Evolutionary conservation across 2,329 filamentous ascomycete species (phyloP), one percentile per base, ranked within the genome.

Genomic region (Ceratocystis albifundus): DNA sequence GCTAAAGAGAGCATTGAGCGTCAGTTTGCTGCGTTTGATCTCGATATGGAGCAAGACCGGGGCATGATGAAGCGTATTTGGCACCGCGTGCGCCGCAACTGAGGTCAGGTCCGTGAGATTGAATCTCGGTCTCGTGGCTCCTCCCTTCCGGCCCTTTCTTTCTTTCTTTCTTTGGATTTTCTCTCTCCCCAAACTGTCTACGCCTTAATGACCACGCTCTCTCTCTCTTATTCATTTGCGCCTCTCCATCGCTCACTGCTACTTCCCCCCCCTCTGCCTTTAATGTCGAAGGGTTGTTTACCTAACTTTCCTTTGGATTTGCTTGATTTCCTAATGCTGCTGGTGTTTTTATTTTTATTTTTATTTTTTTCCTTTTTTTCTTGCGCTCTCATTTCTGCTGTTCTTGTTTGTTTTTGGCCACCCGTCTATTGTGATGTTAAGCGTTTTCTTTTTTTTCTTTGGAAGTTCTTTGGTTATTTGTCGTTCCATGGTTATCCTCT

Each of bases 31-130:
- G 79, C 80, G 22, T 76, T 84, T 48, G 82, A 85, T 68, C 78
- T 80, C 67, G 82, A 75, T 78, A 76, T 72, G 55, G 74, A 72
- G 30, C 75, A 79, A 66, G 83, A 85, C 66, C 78, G 77, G 62
- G 79, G 81, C 3, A 78, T 84, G 2, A 80, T 87, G 72, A 86
- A 83, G 76, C 80, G 84, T 64, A 78, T 88, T 66, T 88, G 85
- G 84, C 84, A 87, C 69, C 80, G 79, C 68, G 82, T 87, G 48
- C 62, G 65, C 25, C 61, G 67, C 41, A 65, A 67, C 57, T 67
- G 46, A 53, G 44, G 45, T 50, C n/a, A n/a, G n/a, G n/a, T 5
- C 20, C 48, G 22, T 25, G 25, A n/a, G 44, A 61, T 68, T 55
- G 36, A 59, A 64, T 68, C 36, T 68, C 46, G 46, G n/a, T 28